phyloP scores from a whole-genome alignment of 768 basidiomycete species.

The Rubroboletus satanas region DNA sequence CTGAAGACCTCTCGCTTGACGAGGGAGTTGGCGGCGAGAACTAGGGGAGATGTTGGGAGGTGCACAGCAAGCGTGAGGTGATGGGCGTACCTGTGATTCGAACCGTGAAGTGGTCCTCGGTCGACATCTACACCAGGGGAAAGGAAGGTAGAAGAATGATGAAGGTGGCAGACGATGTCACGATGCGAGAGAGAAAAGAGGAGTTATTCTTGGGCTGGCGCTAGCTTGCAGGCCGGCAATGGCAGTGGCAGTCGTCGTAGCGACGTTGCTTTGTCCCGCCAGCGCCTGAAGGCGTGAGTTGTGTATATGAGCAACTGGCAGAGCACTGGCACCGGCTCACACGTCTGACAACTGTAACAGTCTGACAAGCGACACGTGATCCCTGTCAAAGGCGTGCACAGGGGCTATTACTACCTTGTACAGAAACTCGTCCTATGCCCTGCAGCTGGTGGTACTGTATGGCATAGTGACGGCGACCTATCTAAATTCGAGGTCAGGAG shows the following conservation, averaged over 20 bases:
- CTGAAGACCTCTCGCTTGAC: constrained; percentile 75
- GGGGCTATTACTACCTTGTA: background rate
- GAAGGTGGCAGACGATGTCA: no score
- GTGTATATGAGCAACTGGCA: no score
- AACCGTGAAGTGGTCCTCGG: constrained; percentile 14
- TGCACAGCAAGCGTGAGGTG: background rate
- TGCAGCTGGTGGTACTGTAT: background rate
- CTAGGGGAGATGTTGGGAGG: constrained; percentile 36
- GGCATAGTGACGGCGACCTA: background rate
- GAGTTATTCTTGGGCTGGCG: background rate
- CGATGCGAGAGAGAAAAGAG: background rate
- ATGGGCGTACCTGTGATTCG: constrained; percentile 24
- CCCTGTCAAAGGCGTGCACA: background rate
- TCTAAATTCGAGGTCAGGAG: no score
- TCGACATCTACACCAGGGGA: constrained; percentile 18
- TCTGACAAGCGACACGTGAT: background rate
- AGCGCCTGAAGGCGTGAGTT: background rate
- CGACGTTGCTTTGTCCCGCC: background rate
- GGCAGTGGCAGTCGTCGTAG: constrained; percentile 2
- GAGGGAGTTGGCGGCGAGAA: constrained; percentile 72
- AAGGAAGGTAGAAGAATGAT: background rate
- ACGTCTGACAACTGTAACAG: no score
- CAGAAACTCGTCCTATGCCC: background rate
- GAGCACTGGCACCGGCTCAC: no score
- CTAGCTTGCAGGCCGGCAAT: background rate